These are phyloP conservation scores for Ophiosphaerella korrae DNA, from an alignment of 2,329 filamentous ascomycete genomes.

Conservation along the genomic window DNA sequence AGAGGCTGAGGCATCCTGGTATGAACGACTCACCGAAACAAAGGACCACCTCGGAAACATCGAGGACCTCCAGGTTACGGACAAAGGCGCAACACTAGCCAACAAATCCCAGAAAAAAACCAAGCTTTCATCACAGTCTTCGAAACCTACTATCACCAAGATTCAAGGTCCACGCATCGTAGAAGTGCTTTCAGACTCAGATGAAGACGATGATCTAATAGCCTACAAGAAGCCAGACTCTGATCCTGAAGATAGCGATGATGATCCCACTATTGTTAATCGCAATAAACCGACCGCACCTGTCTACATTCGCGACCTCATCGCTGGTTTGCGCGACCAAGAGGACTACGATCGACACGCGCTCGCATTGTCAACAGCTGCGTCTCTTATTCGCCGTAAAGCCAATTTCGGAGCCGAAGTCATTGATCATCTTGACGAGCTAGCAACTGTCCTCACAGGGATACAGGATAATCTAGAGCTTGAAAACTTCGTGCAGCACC, in stretches of 20 bases:
- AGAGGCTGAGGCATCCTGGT: slow-evolving; percentile 74
- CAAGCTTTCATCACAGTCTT: slow-evolving; percentile 11
- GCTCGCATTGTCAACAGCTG: slow-evolving; percentile 76
- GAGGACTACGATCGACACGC: slow-evolving; percentile 86
- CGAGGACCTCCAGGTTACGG: slow-evolving; percentile 16
- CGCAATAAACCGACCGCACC: slow-evolving; percentile 82
- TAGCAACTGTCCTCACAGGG: slow-evolving; percentile 76
- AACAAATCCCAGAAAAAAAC: slow-evolving; percentile 5
- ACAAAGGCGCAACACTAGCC: neutral
- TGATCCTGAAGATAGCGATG: slow-evolving; percentile 88
- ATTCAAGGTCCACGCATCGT: slow-evolving; percentile 53
- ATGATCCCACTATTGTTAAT: slow-evolving; percentile 85
- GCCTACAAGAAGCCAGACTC: slow-evolving; percentile 86
- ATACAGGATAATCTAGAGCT: slow-evolving; percentile 86
- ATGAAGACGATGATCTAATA: slow-evolving; percentile 63
- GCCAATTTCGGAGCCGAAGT: slow-evolving; percentile 87
- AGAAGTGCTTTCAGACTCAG: slow-evolving; percentile 57
- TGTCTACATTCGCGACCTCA: slow-evolving; percentile 87
- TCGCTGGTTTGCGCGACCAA: slow-evolving; percentile 76
- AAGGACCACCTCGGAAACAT: slow-evolving; percentile 65
- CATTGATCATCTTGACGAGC: slow-evolving; percentile 78
- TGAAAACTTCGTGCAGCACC: slow-evolving; percentile 71
- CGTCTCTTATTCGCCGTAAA: slow-evolving; percentile 84
- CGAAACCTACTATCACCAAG: slow-evolving; percentile 25
- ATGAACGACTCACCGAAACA: slow-evolving; percentile 68